Evolutionary conservation across 345 rosid species (phyloP).

Genomic region (Gossypium australe): DNA sequence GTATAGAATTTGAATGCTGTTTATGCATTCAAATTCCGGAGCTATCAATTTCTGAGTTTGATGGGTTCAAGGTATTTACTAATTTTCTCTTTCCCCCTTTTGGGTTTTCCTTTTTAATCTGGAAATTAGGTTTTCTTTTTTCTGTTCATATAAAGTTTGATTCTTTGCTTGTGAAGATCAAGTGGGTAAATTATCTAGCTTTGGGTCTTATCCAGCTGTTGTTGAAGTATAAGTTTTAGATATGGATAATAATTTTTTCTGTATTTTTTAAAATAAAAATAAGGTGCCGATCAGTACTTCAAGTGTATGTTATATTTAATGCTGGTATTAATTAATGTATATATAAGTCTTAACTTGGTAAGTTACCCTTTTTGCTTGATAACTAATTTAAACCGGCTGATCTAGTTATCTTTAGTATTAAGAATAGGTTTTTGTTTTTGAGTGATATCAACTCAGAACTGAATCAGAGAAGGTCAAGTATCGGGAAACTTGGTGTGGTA

Average conservation of each 20-base stretch:
- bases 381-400: neutral
- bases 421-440: neutral
- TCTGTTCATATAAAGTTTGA: neutral
- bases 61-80: slow-evolving; percentile 36
- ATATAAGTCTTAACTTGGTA: neutral
- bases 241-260: neutral
- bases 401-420: neutral
- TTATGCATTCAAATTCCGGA: slow-evolving; percentile 7
- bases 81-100: slow-evolving; percentile 5
- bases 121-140: neutral
- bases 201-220: neutral
- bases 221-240: neutral
- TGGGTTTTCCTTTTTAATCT: neutral
- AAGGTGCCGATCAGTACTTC: neutral
- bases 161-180: neutral
- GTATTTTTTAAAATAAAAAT: neutral
- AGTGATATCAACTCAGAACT: neutral
- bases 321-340: neutral
- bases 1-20: neutral
- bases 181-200: neutral
- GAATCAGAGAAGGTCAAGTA: neutral
- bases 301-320: slow-evolving; percentile 2
- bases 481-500: neutral
- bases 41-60: slow-evolving; percentile 16
- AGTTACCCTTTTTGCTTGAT: slow-evolving; percentile 1